A percentile compares a stretch with the other conserved stretches of the same genome.
phyloP scores from a whole-genome alignment of 106 monocot species.

The Dioscorea alata region DNA sequence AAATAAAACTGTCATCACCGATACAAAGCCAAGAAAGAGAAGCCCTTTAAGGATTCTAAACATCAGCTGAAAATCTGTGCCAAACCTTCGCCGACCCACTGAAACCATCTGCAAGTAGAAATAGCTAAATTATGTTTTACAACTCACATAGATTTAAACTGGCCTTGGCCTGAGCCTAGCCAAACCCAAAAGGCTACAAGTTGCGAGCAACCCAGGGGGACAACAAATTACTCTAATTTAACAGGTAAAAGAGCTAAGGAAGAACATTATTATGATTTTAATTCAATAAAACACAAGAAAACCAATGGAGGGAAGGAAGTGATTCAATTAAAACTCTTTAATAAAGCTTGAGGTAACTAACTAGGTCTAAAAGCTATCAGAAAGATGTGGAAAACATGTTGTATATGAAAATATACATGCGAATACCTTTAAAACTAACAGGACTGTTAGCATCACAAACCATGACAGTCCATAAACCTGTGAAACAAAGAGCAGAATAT shows the following conservation, averaged over 20 bases:
- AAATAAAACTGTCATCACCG: slow-evolving; percentile 79
- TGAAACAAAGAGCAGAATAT: slow-evolving; percentile 5
- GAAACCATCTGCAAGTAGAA: slow-evolving; percentile 72
- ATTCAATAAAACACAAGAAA: neutral
- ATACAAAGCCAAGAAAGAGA: slow-evolving; percentile 83
- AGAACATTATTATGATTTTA: neutral
- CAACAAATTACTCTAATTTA: too few species aligned
- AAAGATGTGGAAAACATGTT: neutral
- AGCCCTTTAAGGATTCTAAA: slow-evolving; percentile 89
- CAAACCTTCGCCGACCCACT: slow-evolving; percentile 84
- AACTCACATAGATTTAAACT: neutral
- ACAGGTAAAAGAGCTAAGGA: neutral
- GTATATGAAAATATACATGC: neutral
- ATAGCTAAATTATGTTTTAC: neutral
- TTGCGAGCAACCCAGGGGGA: too few species aligned
- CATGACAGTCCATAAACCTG: slow-evolving; percentile 93
- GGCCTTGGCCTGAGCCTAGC: too few species aligned
- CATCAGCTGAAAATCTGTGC: slow-evolving; percentile 93
- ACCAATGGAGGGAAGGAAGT: neutral
- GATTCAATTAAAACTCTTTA: neutral
- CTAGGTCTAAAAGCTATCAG: neutral
- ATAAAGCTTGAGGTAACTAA: neutral
- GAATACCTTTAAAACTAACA: slow-evolving; percentile 73
- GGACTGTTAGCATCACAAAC: slow-evolving; percentile 83
- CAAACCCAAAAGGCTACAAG: too few species aligned